Conservation (phyloP, 495 filamentous ascomycete species). For the Neurospora cerealis region DNA sequence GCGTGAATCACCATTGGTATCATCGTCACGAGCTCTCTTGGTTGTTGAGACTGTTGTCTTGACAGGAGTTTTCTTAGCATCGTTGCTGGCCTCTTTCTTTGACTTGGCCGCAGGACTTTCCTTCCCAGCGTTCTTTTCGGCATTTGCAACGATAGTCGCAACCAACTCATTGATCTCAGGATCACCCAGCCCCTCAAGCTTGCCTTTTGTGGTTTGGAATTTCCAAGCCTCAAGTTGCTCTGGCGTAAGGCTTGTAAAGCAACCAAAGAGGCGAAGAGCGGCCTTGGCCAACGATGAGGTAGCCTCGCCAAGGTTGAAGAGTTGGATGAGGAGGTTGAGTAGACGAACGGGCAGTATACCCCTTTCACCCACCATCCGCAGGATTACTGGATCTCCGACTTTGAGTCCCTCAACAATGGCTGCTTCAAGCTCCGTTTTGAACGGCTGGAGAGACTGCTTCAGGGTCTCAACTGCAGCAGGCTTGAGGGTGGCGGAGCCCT, state of each 20-base stretch:
- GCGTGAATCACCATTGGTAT: constrained; percentile 23
- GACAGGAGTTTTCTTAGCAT: constrained; percentile 2
- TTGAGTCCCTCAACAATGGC: constrained; percentile 11
- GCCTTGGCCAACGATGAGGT: constrained; percentile 51
- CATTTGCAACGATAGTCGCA: constrained; percentile 29
- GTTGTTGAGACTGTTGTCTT: constrained; percentile 1
- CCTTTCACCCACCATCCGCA: constrained; percentile 43
- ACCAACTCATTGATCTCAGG: constrained; percentile 44
- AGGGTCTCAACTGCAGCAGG: constrained; percentile 11
- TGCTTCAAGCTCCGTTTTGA: constrained; percentile 11
- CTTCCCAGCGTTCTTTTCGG: constrained; percentile 15
- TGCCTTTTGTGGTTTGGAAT: constrained; percentile 50
- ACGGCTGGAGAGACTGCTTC: constrained; percentile 2
- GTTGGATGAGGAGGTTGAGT: constrained; percentile 54
- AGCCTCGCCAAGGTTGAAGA: constrained; percentile 55
- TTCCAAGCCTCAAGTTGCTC: constrained; percentile 57
- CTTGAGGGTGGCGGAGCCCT: constrained; percentile 2
- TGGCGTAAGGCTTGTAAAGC: constrained; percentile 51
- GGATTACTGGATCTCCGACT: constrained; percentile 5
- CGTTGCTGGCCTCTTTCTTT: constrained; percentile 6
- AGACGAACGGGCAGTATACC: constrained; percentile 38
- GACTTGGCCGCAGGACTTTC: constrained; percentile 8
- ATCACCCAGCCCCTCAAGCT: constrained; percentile 58
- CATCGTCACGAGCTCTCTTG: constrained; percentile 30
- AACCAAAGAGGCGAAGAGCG: constrained; percentile 55